Evolutionary conservation across 2,329 filamentous ascomycete species (phyloP).

Genomic region (Orbilia brochopaga): DNA sequence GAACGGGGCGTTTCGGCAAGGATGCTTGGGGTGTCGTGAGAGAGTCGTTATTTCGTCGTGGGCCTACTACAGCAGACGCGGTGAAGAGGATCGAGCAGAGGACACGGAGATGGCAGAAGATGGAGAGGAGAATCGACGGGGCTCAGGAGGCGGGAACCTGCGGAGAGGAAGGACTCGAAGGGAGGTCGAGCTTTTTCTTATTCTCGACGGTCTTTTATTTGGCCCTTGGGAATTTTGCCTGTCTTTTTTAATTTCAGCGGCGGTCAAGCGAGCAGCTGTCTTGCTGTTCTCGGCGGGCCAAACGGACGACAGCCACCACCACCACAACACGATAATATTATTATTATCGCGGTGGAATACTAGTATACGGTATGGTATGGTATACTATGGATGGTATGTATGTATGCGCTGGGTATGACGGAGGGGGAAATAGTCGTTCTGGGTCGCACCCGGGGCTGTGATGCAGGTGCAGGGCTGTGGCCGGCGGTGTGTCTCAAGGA

Average conservation of each 20-base stretch:
- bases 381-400: too few relatives aligned
- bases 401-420: too few relatives aligned
- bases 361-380: too few relatives aligned
- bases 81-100: background rate
- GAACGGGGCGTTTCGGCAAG: conserved; percentile 6
- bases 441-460: too few relatives aligned
- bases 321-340: too few relatives aligned
- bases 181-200: conserved; percentile 22
- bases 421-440: too few relatives aligned
- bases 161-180: conserved; percentile 18
- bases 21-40: conserved; percentile 40
- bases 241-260: background rate
- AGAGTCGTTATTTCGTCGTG: conserved; percentile 43
- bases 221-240: background rate
- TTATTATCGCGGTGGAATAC: too few relatives aligned
- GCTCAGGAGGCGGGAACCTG: conserved; percentile 47
- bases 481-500: too few relatives aligned
- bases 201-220: conserved; percentile 16
- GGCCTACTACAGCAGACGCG: conserved; percentile 3
- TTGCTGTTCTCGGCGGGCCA: background rate
- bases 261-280: background rate
- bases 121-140: conserved; percentile 20
- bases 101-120: background rate
- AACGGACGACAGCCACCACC: too few relatives aligned
- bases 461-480: too few relatives aligned